Percentiles rank a stretch among this genome's conserved stretches.
phyloP scores from a whole-genome alignment of 1,284 basidiomycete genomes.

The Mycena citricolor region DNA sequence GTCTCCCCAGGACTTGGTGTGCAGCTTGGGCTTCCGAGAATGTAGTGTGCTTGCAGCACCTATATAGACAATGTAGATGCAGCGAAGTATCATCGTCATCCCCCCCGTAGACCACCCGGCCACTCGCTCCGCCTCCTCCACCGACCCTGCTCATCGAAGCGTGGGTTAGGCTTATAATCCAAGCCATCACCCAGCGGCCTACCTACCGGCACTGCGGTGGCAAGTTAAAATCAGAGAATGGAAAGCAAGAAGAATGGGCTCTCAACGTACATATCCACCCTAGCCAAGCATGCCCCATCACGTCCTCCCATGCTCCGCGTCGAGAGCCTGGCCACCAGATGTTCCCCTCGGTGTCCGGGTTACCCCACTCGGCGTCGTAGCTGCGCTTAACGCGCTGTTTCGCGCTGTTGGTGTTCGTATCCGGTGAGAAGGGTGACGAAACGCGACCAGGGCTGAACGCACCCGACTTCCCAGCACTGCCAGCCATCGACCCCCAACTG shows the following conservation, averaged over 20 bases:
- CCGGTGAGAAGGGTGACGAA: too few species aligned
- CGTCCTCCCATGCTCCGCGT: conserved; percentile 66
- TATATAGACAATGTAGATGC: too few species aligned
- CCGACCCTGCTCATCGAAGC: conserved; percentile 68
- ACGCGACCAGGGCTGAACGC: too few species aligned
- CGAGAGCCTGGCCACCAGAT: conserved; percentile 79
- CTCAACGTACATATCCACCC: conserved; percentile 81
- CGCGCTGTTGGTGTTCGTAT: conserved; percentile 36
- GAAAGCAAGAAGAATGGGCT: conserved; percentile 25
- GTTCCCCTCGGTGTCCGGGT: conserved; percentile 71
- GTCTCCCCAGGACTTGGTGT: too few species aligned
- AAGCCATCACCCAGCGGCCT: conserved; percentile 59
- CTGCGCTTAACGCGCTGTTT: conserved; percentile 43
- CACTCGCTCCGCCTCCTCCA: conserved; percentile 69
- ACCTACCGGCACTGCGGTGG: conserved; percentile 65
- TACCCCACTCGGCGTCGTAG: conserved; percentile 82
- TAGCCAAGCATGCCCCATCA: conserved; percentile 66
- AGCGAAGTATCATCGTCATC: too few species aligned
- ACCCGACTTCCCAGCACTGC: conserved; percentile 52
- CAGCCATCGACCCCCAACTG: conserved; percentile 44
- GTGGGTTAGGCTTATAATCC: conserved; percentile 66
- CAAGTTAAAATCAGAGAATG: neutral
- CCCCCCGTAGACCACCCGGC: conserved; percentile 65
- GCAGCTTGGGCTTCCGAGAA: too few species aligned
- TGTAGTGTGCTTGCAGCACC: too few species aligned